A percentile compares a stretch with the other conserved stretches of the same genome.
Conservation (phyloP, 2,329 filamentous ascomycete species). For the Rhinocladiella mackenziei region DNA sequence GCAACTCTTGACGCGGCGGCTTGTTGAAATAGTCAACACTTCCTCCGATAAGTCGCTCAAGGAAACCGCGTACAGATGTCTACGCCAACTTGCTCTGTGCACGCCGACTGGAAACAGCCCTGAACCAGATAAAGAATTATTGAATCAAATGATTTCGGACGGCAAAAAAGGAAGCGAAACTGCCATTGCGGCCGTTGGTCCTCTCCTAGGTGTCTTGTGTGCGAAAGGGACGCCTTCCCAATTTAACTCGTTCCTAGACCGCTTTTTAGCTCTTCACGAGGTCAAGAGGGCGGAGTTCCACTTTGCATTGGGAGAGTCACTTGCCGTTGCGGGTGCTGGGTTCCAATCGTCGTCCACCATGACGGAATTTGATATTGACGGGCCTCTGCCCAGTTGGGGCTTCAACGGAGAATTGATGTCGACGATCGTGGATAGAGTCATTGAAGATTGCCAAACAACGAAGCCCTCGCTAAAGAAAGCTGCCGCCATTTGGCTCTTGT, state of each 20-base stretch:
- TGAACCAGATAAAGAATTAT: slow-evolving; percentile 45
- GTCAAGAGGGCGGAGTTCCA: slow-evolving; percentile 82
- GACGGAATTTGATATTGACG: slow-evolving; percentile 70
- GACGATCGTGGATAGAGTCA: slow-evolving; percentile 64
- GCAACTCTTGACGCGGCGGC: slow-evolving; percentile 55
- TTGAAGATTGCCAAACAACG: slow-evolving; percentile 73
- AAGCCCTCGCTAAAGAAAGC: slow-evolving; percentile 89
- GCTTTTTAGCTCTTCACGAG: slow-evolving; percentile 73
- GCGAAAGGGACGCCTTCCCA: slow-evolving; percentile 36
- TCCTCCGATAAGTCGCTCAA: slow-evolving; percentile 55
- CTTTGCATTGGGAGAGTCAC: slow-evolving; percentile 83
- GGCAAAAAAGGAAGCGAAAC: slow-evolving; percentile 78
- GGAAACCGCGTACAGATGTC: slow-evolving; percentile 54
- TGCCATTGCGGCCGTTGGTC: slow-evolving; percentile 75
- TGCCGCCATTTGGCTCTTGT: slow-evolving; percentile 92
- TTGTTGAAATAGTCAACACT: slow-evolving; percentile 52
- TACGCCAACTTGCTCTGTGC: slow-evolving; percentile 61
- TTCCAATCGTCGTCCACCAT: slow-evolving; percentile 80
- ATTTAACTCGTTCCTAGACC: slow-evolving; percentile 54
- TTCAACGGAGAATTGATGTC: slow-evolving; percentile 44
- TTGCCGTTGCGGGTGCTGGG: slow-evolving; percentile 70
- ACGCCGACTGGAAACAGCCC: slow-evolving; percentile 35
- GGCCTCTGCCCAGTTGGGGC: slow-evolving; percentile 38
- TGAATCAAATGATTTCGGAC: slow-evolving; percentile 60
- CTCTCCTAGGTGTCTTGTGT: slow-evolving; percentile 53